A percentile compares a stretch with the other conserved stretches of the same genome.
phyloP scores from a whole-genome alignment of 192 early-diverging fungal genomes.

The Helicostylum pulchrum region DNA sequence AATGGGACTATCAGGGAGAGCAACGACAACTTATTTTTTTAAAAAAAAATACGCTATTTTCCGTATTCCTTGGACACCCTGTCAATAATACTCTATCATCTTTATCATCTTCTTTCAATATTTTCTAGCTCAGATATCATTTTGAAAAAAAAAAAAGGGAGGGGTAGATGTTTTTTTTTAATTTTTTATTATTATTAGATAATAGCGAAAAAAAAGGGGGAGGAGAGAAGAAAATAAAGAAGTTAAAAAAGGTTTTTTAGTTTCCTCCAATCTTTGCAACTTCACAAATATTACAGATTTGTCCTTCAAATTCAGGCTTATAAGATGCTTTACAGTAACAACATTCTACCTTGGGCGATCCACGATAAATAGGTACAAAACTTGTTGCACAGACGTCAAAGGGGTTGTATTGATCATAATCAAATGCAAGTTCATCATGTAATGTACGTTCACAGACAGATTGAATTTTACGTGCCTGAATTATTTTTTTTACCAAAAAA shows the following conservation, averaged over 20 bases:
- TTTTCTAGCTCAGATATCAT: neutral
- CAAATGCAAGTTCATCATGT: slow-evolving; percentile 74
- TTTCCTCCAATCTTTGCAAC: slow-evolving; percentile 74
- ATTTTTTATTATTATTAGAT: too few relatives aligned
- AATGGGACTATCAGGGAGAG: too few relatives aligned
- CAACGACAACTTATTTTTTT: too few relatives aligned
- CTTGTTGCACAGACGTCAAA: slow-evolving; percentile 85
- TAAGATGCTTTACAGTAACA: slow-evolving; percentile 89
- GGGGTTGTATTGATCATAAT: slow-evolving; percentile 96
- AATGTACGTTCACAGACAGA: slow-evolving; percentile 74
- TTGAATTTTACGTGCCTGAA: slow-evolving; percentile 70
- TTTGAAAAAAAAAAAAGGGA: too few relatives aligned
- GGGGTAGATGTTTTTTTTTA: too few relatives aligned
- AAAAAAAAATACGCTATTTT: too few relatives aligned
- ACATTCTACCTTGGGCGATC: slow-evolving; percentile 75
- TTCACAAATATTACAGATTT: slow-evolving; percentile 84
- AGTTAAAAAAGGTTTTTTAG: neutral
- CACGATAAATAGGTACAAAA: slow-evolving; percentile 87
- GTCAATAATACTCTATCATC: neutral
- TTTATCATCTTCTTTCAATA: neutral
- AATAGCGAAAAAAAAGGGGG: too few relatives aligned
- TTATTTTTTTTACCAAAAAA: too few relatives aligned
- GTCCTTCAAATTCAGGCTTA: slow-evolving; percentile 77
- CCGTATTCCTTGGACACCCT: neutral
- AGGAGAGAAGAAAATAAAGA: too few relatives aligned